phyloP scores from a whole-genome alignment of 495 filamentous ascomycete genomes.

The Aspergillus taichungensis region DNA sequence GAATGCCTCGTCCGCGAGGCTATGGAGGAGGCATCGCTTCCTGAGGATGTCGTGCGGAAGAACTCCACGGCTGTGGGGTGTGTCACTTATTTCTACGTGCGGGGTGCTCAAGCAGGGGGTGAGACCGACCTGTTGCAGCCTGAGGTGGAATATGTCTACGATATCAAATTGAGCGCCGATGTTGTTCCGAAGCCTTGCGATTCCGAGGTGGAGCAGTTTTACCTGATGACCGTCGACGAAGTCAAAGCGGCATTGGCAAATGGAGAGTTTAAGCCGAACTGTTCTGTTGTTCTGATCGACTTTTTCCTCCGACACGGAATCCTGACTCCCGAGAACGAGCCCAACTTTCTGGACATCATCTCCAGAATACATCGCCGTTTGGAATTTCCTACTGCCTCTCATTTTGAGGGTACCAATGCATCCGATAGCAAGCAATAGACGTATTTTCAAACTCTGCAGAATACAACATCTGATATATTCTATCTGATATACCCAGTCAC shows the following conservation, averaged over 20 bases:
- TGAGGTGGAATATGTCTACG: constrained; percentile 86
- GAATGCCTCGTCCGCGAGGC: constrained; percentile 80
- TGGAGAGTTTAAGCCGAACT: constrained; percentile 91
- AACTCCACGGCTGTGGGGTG: constrained; percentile 52
- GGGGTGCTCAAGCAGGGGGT: constrained; percentile 69
- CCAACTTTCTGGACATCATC: constrained; percentile 68
- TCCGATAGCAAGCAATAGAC: constrained; percentile 1
- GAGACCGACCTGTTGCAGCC: constrained; percentile 85
- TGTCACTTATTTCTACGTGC: constrained; percentile 78
- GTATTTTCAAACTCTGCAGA: no score
- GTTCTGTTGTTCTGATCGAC: constrained; percentile 71
- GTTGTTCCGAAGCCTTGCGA: constrained; percentile 68
- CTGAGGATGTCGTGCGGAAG: constrained; percentile 56
- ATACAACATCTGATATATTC: constrained; percentile 3
- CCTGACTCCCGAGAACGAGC: constrained; percentile 72
- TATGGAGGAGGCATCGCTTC: constrained; percentile 81
- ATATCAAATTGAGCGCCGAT: constrained; percentile 65
- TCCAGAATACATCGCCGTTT: constrained; percentile 69
- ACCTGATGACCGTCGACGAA: constrained; percentile 63
- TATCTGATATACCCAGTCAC: constrained; percentile 20
- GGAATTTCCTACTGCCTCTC: constrained; percentile 61
- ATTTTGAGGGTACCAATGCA: constrained; percentile 2
- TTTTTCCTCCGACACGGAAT: constrained; percentile 88
- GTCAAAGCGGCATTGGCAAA: constrained; percentile 59
- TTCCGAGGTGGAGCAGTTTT: constrained; percentile 81